Base-by-base conservation (phyloP, 129 eudicot species). In the Gnaphalium uliginosum region DNA sequence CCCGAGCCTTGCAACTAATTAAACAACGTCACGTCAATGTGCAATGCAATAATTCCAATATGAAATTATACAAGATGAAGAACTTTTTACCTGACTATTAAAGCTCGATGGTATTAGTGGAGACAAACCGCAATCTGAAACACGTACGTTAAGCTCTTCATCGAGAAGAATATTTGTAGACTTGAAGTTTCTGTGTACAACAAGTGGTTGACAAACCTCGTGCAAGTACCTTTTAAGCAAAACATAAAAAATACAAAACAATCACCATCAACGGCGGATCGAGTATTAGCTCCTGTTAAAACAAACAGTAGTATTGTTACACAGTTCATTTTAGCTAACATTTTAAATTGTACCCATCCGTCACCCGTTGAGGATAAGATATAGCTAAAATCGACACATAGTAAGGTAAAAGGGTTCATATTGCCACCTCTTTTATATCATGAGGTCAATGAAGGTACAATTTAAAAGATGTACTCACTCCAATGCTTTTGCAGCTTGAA, bases 81-180 rank as follows among this genome's bases (percentile, higher is more conserved):
- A 62, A 4, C 19, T 22, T 1, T 59, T 73, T 79, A 91, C 97
- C 95, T 83, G 95, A 77, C 70, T 68, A 15, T 70, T 61, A 33
- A 79, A 77, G 74, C 23, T 58, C 24, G 87, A 65, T 48, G 96
- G 57, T 66, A 92, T 70, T 74, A 92, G 29, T 54, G 97, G 78
- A 57, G 88, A 87, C 86, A 92, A 83, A 69, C 97, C 96, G 48
- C 92, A 92, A 78, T 92, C 97, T n/a, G 97, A 89, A 29, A 92
- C 86, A 7, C 79, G 82, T 25, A 83, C 88, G 15, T 79, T 50
- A 35, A 89, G 85, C 66, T 84, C 87, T 33, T 92, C 89, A 69
- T 89, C 88, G 60, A 92, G 89, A 23, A 89, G 97, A 71, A 92
- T 77, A 74, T 92, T 92, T 53, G 86, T 69, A 14, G 92, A 87